Conservation (phyloP, 176 grass and related monocot genomes). For the Thinopyrum elongatum region DNA sequence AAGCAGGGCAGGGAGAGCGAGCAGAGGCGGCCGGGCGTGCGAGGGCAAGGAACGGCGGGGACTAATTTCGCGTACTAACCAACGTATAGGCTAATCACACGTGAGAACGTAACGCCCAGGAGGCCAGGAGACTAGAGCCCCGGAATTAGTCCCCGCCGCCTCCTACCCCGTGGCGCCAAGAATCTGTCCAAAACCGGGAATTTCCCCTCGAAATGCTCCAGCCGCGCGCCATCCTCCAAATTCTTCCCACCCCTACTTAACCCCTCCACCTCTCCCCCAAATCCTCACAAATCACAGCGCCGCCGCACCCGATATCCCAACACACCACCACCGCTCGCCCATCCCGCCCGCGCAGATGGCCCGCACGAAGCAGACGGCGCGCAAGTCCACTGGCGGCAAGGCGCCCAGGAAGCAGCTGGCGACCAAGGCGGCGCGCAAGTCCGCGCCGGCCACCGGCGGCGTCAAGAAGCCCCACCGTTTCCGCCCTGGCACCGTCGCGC, state of each 20-base stretch:
- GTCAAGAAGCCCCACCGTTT: constrained; percentile 76
- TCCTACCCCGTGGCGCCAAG: neutral
- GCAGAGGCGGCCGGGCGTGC: too few species aligned
- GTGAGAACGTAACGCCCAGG: too few species aligned
- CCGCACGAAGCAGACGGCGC: constrained; percentile 62
- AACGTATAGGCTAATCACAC: too few species aligned
- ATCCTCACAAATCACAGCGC: neutral
- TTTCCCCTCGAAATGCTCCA: neutral
- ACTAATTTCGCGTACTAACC: too few species aligned
- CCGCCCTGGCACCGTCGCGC: constrained; percentile 59
- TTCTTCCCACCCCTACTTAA: neutral
- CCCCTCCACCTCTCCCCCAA: neutral
- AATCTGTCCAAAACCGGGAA: neutral
- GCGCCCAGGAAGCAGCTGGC: constrained; percentile 60
- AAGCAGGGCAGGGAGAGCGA: too few species aligned
- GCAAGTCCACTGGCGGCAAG: constrained; percentile 74
- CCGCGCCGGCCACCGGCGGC: constrained; percentile 52
- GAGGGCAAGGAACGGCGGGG: too few species aligned
- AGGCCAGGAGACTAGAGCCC: too few species aligned
- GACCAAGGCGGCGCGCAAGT: constrained; percentile 59
- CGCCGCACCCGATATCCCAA: neutral
- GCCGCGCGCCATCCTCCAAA: neutral
- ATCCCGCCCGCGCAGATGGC: constrained; percentile 22
- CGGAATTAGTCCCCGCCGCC: too few species aligned
- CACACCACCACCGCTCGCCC: neutral